Percentiles rank a stretch among this genome's conserved stretches.
Conservation (phyloP, 495 filamentous ascomycete genomes). For the Niebla homalea region DNA sequence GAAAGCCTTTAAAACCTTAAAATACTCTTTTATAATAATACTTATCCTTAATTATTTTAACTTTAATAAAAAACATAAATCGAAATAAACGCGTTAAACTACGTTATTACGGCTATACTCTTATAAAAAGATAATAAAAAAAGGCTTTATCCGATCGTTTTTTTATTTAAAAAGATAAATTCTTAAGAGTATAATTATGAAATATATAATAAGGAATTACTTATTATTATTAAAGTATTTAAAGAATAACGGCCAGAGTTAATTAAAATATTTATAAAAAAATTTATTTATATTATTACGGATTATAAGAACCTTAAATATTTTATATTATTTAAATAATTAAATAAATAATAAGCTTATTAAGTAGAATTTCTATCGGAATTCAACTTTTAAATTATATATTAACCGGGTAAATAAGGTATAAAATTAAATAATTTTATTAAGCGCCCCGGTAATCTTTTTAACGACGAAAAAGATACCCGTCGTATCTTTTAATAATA, state of each 20-base stretch:
- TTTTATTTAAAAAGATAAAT: constrained; percentile 12
- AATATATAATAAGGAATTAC: too few relatives aligned
- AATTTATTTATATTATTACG: too few relatives aligned
- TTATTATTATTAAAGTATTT: too few relatives aligned
- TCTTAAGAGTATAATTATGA: constrained; percentile 16
- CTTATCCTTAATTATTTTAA: too few relatives aligned
- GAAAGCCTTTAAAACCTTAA: constrained; percentile 10
- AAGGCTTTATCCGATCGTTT: neutral
- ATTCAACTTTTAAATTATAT: constrained; percentile 23
- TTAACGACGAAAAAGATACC: too few relatives aligned
- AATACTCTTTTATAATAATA: too few relatives aligned
- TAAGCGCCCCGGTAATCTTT: neutral
- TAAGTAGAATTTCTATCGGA: too few relatives aligned
- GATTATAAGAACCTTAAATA: too few relatives aligned
- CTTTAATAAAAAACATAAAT: constrained; percentile 1
- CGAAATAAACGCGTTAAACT: constrained; percentile 10
- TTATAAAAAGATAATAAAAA: constrained; percentile 8
- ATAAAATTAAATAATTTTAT: constrained; percentile 4
- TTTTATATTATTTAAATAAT: too few relatives aligned
- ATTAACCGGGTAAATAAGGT: constrained; percentile 11
- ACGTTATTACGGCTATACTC: constrained; percentile 3
- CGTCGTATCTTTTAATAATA: neutral
- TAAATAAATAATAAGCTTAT: too few relatives aligned
- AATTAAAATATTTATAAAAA: too few relatives aligned
- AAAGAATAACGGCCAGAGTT: too few relatives aligned